Evolutionary conservation across 2,329 filamentous ascomycete genomes (phyloP).

Genomic region (Clonostachys chloroleuca): DNA sequence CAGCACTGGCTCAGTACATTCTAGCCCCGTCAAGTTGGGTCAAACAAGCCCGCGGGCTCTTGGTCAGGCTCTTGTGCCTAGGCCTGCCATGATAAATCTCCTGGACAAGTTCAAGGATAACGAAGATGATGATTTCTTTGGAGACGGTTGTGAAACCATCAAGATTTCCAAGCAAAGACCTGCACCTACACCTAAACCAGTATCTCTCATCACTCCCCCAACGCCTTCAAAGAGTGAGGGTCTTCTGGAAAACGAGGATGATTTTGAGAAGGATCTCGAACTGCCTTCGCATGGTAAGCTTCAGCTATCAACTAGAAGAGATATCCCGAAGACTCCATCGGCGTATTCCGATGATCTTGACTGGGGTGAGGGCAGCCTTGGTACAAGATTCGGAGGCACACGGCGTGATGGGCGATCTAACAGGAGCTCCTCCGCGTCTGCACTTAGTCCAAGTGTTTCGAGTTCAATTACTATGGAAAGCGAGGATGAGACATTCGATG

Average conservation of each 20-base stretch:
- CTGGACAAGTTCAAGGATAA: constrained; percentile 63
- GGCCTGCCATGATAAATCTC: constrained; percentile 5
- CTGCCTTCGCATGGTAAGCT: constrained; percentile 64
- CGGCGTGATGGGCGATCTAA: constrained; percentile 73
- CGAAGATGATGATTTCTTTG: constrained; percentile 59
- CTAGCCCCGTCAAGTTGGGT: constrained; percentile 41
- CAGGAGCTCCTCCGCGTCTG: constrained; percentile 82
- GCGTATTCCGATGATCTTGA: constrained; percentile 73
- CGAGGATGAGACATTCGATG: constrained; percentile 87
- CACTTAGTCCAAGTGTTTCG: constrained; percentile 86
- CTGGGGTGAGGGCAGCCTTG: constrained; percentile 90
- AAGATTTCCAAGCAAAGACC: constrained; percentile 58
- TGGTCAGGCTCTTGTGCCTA: constrained; percentile 12
- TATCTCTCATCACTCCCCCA: constrained; percentile 51
- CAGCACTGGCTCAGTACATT: constrained; percentile 47
- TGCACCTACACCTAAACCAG: constrained; percentile 40
- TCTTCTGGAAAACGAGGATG: constrained; percentile 43
- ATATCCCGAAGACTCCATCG: constrained; percentile 60
- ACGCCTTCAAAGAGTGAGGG: constrained; percentile 39
- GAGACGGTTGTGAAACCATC: constrained; percentile 61
- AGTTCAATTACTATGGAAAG: constrained; percentile 90
- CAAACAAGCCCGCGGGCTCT: constrained; percentile 15
- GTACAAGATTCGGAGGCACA: constrained; percentile 85
- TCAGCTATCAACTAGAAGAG: constrained; percentile 55
- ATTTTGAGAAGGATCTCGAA: constrained; percentile 71